Base-by-base conservation (phyloP, 352 stramenopile genomes). In the Phytophthora cryptogea region DNA sequence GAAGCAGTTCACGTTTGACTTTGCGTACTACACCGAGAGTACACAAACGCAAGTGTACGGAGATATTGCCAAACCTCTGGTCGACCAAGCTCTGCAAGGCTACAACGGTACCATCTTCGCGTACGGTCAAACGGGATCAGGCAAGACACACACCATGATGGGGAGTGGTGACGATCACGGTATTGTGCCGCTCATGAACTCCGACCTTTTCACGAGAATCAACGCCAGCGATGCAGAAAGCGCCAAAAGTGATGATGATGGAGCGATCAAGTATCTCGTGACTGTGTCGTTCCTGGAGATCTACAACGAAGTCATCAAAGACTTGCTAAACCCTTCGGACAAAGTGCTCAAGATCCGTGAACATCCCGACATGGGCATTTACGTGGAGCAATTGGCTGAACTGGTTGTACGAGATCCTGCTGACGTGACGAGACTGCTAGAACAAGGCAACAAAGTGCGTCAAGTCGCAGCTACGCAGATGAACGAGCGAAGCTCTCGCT, bases 281-380 rank as follows among this genome's bases (percentile, higher is more conserved):
- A 91, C 84, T 1, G 90, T 97, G 13, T 96, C 88, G n/a, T 98
- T 96, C 59, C 70, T 98, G 17, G 94, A 98, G 57, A 97, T 98
- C 53, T 98, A 98, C 77, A 97, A 98, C 65, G 94, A 98, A 63
- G 83, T 96, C 1, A 95, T 98, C 56, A 91, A 95, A 35, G 94
- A 98, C 58, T 63, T 98, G 52, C 80, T 98, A 13, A 97, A 97
- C 55, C 89, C 91, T 5, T 92, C 86, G 3, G 89, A 96, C 58
- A 95, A 96, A 51, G 40, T 95, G 52, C 84, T 98, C 51, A 92
- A 97, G 66, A 96, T 98, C 46, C 87, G 90, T 6, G 89, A 98
- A 68, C 89, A 98, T 60, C 86, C 89, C 0, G 90, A 97, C 59
- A 86, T 97, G 69, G 92, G 92, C 47, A 97, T 98, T 55, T 98